phyloP scores from a whole-genome alignment of 2,329 filamentous ascomycete genomes.

The Claviceps monticola region DNA sequence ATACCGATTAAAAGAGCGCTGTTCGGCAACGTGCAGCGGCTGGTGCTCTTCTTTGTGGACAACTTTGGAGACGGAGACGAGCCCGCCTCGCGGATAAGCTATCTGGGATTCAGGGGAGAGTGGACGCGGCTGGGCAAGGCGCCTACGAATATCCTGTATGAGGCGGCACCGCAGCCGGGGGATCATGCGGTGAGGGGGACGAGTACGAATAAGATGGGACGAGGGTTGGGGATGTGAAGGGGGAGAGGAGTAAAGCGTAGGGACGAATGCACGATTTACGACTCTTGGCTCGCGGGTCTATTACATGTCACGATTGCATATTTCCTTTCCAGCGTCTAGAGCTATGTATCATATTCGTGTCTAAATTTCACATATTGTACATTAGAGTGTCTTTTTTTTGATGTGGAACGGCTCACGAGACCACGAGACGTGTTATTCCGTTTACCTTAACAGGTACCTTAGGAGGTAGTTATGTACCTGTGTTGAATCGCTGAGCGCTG shows the following conservation, averaged over 20 bases:
- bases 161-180: conserved; percentile 79
- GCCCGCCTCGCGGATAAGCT: conserved; percentile 64
- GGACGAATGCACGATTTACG: not conserved
- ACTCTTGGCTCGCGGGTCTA: too few species aligned
- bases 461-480: too few species aligned
- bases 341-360: too few species aligned
- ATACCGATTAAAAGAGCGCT: conserved; percentile 74
- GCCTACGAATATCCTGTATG: conserved; percentile 78
- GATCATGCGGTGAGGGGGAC: conserved; percentile 64
- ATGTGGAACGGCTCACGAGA: too few species aligned
- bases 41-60: conserved; percentile 81
- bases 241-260: conserved; percentile 16
- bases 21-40: conserved; percentile 71
- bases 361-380: too few species aligned
- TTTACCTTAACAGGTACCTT: too few species aligned
- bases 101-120: conserved; percentile 87
- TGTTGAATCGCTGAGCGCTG: too few species aligned
- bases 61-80: conserved; percentile 76
- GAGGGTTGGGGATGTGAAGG: conserved; percentile 30
- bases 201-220: conserved; percentile 38
- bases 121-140: conserved; percentile 66
- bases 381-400: too few species aligned
- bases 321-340: not conserved
- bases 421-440: too few species aligned
- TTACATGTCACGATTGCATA: not conserved